A percentile compares a stretch with the other conserved stretches of the same genome.
Evolutionary conservation across 2,329 filamentous ascomycete genomes (phyloP).

Genomic region (Chaetomiaceae sp.): DNA sequence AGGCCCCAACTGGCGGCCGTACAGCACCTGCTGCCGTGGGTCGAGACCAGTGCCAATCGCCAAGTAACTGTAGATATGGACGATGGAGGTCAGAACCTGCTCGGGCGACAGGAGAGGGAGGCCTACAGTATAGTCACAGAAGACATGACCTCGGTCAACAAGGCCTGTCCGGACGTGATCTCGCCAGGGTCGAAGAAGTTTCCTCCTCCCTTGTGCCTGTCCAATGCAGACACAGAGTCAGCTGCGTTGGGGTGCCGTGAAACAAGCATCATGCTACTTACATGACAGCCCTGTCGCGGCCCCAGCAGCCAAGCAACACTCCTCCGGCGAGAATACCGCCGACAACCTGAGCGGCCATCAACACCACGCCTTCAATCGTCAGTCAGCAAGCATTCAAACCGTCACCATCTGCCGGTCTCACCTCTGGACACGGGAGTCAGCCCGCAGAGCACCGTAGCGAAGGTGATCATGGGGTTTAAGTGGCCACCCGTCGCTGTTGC

Average conservation of each 20-base stretch:
- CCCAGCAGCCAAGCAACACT: constrained; percentile 33
- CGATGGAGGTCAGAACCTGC: too few species aligned
- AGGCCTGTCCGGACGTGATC: constrained; percentile 34
- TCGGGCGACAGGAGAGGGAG: too few species aligned
- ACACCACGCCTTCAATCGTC: constrained; percentile 33
- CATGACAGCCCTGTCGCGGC: constrained; percentile 24
- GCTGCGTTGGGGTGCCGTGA: background rate
- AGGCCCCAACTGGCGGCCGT: constrained; percentile 43
- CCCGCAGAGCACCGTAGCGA: constrained; percentile 45
- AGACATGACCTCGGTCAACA: constrained; percentile 43
- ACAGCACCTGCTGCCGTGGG: constrained; percentile 41
- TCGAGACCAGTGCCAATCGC: constrained; percentile 49
- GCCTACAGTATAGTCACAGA: constrained; percentile 36
- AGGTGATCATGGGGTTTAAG: constrained; percentile 34
- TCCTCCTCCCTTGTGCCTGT: constrained; percentile 29
- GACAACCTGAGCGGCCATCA: constrained; percentile 39
- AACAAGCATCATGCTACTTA: background rate
- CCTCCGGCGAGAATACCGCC: constrained; percentile 41
- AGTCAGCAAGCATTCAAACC: too few species aligned
- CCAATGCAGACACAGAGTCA: too few species aligned
- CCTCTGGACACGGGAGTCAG: constrained; percentile 36
- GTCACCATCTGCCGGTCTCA: background rate
- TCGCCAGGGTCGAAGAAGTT: constrained; percentile 14
- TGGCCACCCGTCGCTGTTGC: constrained; percentile 2
- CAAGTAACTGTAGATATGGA: constrained; percentile 33